Evolutionary conservation across 2,329 filamentous ascomycete species (phyloP).

Genomic region (Trichoderma harzianum): DNA sequence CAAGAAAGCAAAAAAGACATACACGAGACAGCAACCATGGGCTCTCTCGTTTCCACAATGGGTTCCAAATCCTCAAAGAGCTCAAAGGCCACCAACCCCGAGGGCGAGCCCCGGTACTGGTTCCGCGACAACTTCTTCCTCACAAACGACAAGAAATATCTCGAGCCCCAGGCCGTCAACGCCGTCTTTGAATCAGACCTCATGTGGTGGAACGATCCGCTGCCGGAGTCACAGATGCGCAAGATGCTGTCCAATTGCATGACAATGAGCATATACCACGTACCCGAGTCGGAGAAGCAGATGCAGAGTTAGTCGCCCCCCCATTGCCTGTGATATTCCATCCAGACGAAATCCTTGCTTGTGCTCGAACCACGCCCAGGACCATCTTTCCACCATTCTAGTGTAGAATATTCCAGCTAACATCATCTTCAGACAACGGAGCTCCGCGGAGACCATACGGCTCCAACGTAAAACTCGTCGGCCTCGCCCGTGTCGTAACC

Average conservation of each 20-base stretch:
- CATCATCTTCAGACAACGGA: slow-evolving; percentile 28
- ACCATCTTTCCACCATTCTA: background rate
- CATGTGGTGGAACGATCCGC: slow-evolving; percentile 58
- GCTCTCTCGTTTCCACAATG: slow-evolving; percentile 20
- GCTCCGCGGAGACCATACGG: slow-evolving; percentile 31
- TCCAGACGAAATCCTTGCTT: background rate
- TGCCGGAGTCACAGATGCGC: slow-evolving; percentile 47
- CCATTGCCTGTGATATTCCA: background rate
- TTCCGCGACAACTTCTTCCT: slow-evolving; percentile 54
- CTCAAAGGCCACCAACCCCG: slow-evolving; percentile 23
- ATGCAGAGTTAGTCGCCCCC: slow-evolving; percentile 36
- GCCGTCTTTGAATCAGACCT: slow-evolving; percentile 53
- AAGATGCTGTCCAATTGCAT: slow-evolving; percentile 56
- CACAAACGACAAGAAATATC: slow-evolving; percentile 56
- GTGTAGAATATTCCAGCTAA: background rate
- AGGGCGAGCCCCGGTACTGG: slow-evolving; percentile 43
- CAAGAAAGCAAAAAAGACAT: background rate
- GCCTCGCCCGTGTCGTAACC: slow-evolving; percentile 57
- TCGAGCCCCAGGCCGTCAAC: slow-evolving; percentile 54
- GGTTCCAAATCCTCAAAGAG: slow-evolving; percentile 22
- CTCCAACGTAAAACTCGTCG: slow-evolving; percentile 36
- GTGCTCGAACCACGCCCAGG: no score
- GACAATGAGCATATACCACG: slow-evolving; percentile 56
- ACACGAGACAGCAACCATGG: background rate
- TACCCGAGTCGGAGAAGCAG: slow-evolving; percentile 37